Evolutionary conservation across 73 alveolate genomes (phyloP).

Genomic region (Blepharisma japonicum): DNA sequence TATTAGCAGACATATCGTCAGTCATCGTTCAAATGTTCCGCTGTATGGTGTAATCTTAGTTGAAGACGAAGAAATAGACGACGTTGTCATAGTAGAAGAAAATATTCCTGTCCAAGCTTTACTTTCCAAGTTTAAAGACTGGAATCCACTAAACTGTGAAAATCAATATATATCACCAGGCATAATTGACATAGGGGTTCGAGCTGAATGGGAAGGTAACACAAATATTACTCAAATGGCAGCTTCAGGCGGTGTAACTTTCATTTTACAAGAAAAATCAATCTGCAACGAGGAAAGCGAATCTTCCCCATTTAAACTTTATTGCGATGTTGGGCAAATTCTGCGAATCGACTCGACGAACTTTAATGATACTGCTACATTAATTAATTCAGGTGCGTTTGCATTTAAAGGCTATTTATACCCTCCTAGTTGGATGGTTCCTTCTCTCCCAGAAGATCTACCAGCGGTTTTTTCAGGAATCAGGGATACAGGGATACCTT

Average conservation of each 20-base stretch:
- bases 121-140: not conserved
- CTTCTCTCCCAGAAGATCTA: not conserved
- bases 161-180: slow-evolving; percentile 20
- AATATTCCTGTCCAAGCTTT: not conserved
- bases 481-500: slow-evolving; percentile 13
- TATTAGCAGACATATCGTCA: slow-evolving; percentile 18
- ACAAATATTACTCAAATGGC: not conserved
- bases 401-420: slow-evolving; percentile 21
- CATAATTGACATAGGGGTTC: not conserved
- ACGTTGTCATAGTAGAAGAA: not conserved
- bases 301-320: not conserved
- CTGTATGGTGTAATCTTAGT: slow-evolving; percentile 7
- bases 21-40: not conserved
- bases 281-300: not conserved
- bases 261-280: not conserved
- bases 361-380: not conserved
- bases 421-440: not conserved
- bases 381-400: not conserved
- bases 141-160: not conserved
- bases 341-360: not conserved
- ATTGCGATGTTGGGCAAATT: slow-evolving; percentile 18
- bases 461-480: not conserved
- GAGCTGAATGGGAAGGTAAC: slow-evolving; percentile 4
- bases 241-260: not conserved
- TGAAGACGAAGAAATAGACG: not conserved